A percentile compares a stretch with the other conserved stretches of the same genome.
Conservation (phyloP, 2,329 filamentous ascomycete species). For the Aureobasidium uvarum region DNA sequence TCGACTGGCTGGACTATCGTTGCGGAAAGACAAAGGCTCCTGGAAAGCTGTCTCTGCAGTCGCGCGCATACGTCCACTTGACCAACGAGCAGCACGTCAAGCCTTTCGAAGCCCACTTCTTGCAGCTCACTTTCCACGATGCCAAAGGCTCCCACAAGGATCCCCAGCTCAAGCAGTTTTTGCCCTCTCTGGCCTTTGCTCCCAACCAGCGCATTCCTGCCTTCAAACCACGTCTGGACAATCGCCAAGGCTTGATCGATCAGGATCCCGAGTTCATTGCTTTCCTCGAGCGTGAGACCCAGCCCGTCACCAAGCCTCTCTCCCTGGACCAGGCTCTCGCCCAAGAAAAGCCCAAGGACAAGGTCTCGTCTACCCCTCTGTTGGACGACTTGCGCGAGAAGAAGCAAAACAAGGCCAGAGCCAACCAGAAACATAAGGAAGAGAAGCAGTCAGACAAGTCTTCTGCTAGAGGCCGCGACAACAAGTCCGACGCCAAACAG, state of each 20-base stretch:
- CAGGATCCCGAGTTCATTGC: constrained; percentile 94
- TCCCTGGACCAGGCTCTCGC: constrained; percentile 50
- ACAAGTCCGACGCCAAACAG: constrained; percentile 32
- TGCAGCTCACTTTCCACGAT: constrained; percentile 71
- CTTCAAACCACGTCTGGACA: constrained; percentile 72
- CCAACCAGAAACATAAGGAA: constrained; percentile 40
- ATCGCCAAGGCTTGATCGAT: constrained; percentile 90
- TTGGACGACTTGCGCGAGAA: constrained; percentile 90
- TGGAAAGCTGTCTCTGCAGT: constrained; percentile 80
- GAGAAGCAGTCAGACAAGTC: constrained; percentile 43
- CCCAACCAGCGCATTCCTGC: constrained; percentile 80
- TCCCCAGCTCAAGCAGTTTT: constrained; percentile 66
- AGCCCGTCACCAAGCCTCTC: constrained; percentile 60
- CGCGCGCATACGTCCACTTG: constrained; percentile 79
- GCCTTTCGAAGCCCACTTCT: constrained; percentile 67
- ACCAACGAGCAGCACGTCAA: constrained; percentile 67
- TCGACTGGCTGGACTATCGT: constrained; percentile 78
- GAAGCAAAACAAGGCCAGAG: constrained; percentile 69
- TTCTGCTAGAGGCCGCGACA: constrained; percentile 38
- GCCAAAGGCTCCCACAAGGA: constrained; percentile 72
- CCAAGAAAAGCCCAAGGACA: constrained; percentile 49
- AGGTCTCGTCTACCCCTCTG: constrained; percentile 76
- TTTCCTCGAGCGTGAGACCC: constrained; percentile 84
- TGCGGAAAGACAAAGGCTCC: constrained; percentile 79
- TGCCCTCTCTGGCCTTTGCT: constrained; percentile 77